Evolutionary conservation across 2,329 filamentous ascomycete genomes (phyloP).

Genomic region (Dothiorella sarmentorum): DNA sequence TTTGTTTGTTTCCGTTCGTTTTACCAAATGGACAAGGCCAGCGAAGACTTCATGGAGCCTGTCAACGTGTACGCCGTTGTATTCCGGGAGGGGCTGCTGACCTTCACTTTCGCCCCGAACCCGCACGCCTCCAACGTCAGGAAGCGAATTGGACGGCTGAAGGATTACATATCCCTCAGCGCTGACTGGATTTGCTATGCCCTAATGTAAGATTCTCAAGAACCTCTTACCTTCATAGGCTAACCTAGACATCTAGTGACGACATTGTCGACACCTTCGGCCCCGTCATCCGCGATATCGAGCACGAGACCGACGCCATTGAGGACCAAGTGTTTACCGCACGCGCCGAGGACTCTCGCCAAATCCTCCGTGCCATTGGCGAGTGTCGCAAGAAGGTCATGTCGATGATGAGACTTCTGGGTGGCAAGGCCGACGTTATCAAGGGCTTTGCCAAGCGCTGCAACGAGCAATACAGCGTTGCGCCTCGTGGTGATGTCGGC

Average conservation of each 20-base stretch:
- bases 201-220: constrained; percentile 66
- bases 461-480: constrained; percentile 95
- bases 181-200: constrained; percentile 99
- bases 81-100: constrained; percentile 90
- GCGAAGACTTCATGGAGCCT: constrained; percentile 82
- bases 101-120: constrained; percentile 88
- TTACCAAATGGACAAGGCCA: constrained; percentile 73
- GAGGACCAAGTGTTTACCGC: constrained; percentile 95
- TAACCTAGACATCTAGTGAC: constrained; percentile 54
- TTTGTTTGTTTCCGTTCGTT: constrained; percentile 98
- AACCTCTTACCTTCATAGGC: not conserved
- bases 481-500: constrained; percentile 92
- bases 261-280: constrained; percentile 97
- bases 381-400: constrained; percentile 92
- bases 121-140: constrained; percentile 84
- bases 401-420: constrained; percentile 85
- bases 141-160: constrained; percentile 84
- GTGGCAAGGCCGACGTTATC: constrained; percentile 97
- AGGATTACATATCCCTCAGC: constrained; percentile 91
- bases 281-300: constrained; percentile 81
- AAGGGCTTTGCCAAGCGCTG: constrained; percentile 97
- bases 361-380: constrained; percentile 83
- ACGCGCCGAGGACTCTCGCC: constrained; percentile 81
- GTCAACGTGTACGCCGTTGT: constrained; percentile 97
- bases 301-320: constrained; percentile 84